Evolutionary conservation across 2,329 filamentous ascomycete genomes (phyloP).

Genomic region (Scedosporium minutisporum): DNA sequence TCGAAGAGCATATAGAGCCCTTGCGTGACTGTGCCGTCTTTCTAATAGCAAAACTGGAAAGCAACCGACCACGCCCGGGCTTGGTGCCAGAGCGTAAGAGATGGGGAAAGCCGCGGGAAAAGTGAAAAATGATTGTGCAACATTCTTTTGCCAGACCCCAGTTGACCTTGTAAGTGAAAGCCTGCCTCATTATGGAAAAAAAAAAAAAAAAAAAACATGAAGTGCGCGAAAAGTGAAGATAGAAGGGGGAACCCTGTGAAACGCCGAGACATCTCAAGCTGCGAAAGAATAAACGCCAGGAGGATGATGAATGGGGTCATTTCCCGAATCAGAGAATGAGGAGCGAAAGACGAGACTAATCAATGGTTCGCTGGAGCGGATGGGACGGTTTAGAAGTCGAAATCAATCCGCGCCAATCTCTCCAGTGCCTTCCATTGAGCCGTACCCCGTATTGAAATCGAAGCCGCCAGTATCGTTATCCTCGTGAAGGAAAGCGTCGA

Average conservation of each 20-base stretch:
- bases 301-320: not conserved
- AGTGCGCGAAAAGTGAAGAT: conserved; percentile 8
- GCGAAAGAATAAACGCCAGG: conserved; percentile 1
- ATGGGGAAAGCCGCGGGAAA: not conserved
- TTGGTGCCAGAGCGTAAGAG: not conserved
- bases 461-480: conserved; percentile 39
- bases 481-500: conserved; percentile 58
- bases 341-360: not conserved
- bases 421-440: conserved; percentile 41
- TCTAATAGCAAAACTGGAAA: not conserved
- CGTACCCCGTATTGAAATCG: conserved; percentile 42
- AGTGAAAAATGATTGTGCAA: not conserved
- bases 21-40: not conserved
- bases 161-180: not conserved
- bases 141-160: not conserved
- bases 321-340: not conserved
- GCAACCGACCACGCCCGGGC: not conserved
- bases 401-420: conserved; percentile 49
- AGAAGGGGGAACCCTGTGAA: conserved; percentile 6
- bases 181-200: not conserved
- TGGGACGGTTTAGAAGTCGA: not conserved
- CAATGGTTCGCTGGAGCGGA: not conserved
- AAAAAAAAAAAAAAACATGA: conserved; percentile 3
- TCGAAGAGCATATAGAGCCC: not conserved
- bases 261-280: not conserved